Percentiles rank a stretch among this genome's conserved stretches.
Evolutionary conservation across 2,329 filamentous ascomycete genomes (phyloP).

Genomic region (Talaromyces sp.): DNA sequence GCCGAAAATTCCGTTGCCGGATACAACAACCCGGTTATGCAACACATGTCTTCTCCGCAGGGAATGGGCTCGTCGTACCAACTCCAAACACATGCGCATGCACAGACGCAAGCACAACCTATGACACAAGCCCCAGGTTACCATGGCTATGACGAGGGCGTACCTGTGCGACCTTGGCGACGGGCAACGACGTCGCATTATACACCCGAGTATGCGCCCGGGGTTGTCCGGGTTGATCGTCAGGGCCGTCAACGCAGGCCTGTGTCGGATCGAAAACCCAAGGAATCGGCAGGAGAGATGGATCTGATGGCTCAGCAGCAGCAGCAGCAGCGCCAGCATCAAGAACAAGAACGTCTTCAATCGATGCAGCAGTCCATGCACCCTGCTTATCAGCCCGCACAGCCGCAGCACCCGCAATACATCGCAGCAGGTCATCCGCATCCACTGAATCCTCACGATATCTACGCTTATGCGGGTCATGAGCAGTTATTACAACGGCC

Average conservation of each 20-base stretch:
- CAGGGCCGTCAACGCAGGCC: constrained; percentile 22
- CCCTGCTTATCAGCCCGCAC: constrained; percentile 12
- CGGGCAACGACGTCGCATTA: constrained; percentile 30
- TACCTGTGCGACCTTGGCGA: constrained; percentile 27
- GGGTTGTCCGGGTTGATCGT: constrained; percentile 22
- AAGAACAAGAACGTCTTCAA: constrained; percentile 8
- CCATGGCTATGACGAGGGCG: constrained; percentile 9
- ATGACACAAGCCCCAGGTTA: not conserved
- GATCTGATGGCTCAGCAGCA: constrained; percentile 12
- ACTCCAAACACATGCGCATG: constrained; percentile 7
- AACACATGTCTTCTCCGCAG: constrained; percentile 25
- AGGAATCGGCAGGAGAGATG: constrained; percentile 11
- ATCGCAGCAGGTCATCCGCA: constrained; percentile 22
- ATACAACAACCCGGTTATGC: constrained; percentile 27
- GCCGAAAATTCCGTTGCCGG: constrained; percentile 23
- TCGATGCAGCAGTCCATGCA: constrained; percentile 21
- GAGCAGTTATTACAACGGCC: constrained; percentile 18
- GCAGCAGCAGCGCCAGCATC: constrained; percentile 12
- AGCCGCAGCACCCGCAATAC: constrained; percentile 21
- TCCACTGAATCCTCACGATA: constrained; percentile 12
- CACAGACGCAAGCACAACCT: constrained; percentile 7
- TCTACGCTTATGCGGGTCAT: constrained; percentile 17
- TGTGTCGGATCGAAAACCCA: constrained; percentile 19
- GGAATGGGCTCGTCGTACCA: constrained; percentile 24
- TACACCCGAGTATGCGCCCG: constrained; percentile 19